Percentiles rank a stretch among this genome's conserved stretches.
Evolutionary conservation across 2,329 filamentous ascomycete species (phyloP).

Genomic region (Penicillium palitans): DNA sequence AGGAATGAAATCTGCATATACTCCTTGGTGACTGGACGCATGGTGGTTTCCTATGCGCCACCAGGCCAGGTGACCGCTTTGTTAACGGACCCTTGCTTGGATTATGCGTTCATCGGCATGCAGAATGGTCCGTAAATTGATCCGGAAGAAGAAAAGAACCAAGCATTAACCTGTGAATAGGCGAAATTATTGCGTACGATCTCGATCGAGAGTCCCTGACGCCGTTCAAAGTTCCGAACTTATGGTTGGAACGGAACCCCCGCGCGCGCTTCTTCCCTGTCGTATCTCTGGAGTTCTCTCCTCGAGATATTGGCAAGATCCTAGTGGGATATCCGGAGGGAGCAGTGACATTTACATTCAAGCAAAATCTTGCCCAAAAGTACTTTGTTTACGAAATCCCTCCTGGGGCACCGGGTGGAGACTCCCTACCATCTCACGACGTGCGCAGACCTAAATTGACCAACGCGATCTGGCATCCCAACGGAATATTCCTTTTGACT

Average conservation of each 20-base stretch:
- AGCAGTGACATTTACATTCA: conserved; percentile 89
- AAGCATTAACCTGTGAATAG: conserved; percentile 30
- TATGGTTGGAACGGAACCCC: conserved; percentile 76
- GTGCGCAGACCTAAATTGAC: conserved; percentile 71
- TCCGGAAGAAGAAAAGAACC: neutral
- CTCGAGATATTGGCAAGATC: conserved; percentile 86
- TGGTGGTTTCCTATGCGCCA: conserved; percentile 69
- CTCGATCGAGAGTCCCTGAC: conserved; percentile 77
- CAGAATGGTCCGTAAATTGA: conserved; percentile 58
- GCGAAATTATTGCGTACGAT: conserved; percentile 90
- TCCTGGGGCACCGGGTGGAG: conserved; percentile 76
- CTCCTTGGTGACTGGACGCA: conserved; percentile 69
- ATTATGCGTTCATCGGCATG: conserved; percentile 86
- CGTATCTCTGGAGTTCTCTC: conserved; percentile 80
- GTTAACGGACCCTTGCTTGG: conserved; percentile 82
- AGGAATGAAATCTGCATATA: conserved; percentile 85
- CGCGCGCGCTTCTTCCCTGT: conserved; percentile 65
- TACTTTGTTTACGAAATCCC: conserved; percentile 84
- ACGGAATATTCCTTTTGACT: conserved; percentile 82
- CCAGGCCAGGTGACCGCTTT: conserved; percentile 74
- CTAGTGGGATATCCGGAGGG: conserved; percentile 89
- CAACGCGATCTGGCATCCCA: conserved; percentile 91
- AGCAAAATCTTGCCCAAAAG: conserved; percentile 75
- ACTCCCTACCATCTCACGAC: conserved; percentile 59
- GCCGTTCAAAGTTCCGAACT: conserved; percentile 79